Base-by-base conservation (phyloP, 768 basidiomycete genomes). In the Boletus edulis region DNA sequence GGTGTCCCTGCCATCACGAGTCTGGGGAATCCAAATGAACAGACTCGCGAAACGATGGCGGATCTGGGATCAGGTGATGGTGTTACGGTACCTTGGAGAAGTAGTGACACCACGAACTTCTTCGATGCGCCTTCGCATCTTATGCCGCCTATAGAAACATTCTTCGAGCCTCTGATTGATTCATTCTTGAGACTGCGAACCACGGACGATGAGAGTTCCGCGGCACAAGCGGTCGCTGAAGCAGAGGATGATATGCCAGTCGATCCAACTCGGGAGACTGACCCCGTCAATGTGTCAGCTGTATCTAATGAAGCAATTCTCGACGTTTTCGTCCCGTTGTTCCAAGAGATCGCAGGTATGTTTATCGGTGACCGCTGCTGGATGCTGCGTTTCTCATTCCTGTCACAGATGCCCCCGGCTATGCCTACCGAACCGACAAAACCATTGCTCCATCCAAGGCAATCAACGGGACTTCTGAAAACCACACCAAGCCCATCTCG, bases 41-140 rank as follows among this genome's bases (percentile, higher is more conserved):
- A 59, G 39, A 55, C 66, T 15, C 54, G 44, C 29, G 57, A 62
- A 41, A 18, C 52, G 31, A 54, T 46, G 35, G 24, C 44, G 31
- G 52, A 56, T 47, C 51, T 53, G 15, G 55, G 40, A 54, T 60
- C 67, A 14, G 54, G 54, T 6, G 49, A 56, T 37, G 58, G 54
- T 7, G 47, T 60, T 37, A 54, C 63, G 12, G 58, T 67, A 56
- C 70, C 69, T 22, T 73, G 72, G 73, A 72, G 69, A 59, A 73
- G 70, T 65, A 78, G 70, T 58, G 77, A 77, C 49, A 73, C 75
- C 49, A 69, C 74, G 35, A 70, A 68, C 46, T 69, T 86, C 37
- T 87, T 92, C 62, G 80, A 84, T 60, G 80, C 79, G 9, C 87
- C 92, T 13, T 81, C 88, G 37, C 86, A 93, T 72, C 78, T 90